Conservation (phyloP, 352 stramenopile genomes). For the Pythium biforme region DNA sequence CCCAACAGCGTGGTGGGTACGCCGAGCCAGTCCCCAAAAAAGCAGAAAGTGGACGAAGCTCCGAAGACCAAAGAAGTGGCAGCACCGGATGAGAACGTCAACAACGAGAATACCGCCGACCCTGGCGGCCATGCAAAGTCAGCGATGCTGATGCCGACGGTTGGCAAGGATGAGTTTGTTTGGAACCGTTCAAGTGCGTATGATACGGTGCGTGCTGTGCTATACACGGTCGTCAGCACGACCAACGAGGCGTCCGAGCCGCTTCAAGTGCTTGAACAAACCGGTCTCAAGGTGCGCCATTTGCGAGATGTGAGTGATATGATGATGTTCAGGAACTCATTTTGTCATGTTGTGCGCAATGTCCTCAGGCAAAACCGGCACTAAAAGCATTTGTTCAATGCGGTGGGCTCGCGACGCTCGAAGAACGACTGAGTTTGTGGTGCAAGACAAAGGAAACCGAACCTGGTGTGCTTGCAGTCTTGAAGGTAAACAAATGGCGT, state of each 20-base stretch:
- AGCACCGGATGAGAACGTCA: conserved; percentile 10
- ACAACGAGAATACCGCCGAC: conserved; percentile 14
- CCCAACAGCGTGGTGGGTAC: neutral
- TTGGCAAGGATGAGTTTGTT: conserved; percentile 14
- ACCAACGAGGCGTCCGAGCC: conserved; percentile 24
- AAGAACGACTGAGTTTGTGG: conserved; percentile 49
- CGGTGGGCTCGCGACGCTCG: conserved; percentile 47
- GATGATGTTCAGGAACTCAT: neutral
- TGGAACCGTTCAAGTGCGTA: conserved; percentile 34
- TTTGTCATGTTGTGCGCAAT: neutral
- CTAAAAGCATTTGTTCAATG: conserved; percentile 48
- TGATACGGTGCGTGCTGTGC: conserved; percentile 52
- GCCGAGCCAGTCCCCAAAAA: conserved; percentile 12
- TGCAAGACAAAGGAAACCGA: conserved; percentile 44
- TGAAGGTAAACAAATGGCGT: conserved; percentile 66
- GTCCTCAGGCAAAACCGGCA: conserved; percentile 49
- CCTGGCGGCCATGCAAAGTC: neutral
- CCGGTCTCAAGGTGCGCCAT: conserved; percentile 38
- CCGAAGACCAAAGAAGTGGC: neutral
- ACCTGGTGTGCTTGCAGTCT: conserved; percentile 49
- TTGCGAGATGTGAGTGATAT: neutral
- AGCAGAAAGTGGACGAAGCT: conserved; percentile 9
- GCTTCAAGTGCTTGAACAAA: conserved; percentile 14
- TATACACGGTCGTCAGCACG: conserved; percentile 58
- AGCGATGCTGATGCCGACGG: neutral